Evolutionary conservation across 805 yeast genomes (phyloP).

Genomic region (Kockiozyma suomiensis): DNA sequence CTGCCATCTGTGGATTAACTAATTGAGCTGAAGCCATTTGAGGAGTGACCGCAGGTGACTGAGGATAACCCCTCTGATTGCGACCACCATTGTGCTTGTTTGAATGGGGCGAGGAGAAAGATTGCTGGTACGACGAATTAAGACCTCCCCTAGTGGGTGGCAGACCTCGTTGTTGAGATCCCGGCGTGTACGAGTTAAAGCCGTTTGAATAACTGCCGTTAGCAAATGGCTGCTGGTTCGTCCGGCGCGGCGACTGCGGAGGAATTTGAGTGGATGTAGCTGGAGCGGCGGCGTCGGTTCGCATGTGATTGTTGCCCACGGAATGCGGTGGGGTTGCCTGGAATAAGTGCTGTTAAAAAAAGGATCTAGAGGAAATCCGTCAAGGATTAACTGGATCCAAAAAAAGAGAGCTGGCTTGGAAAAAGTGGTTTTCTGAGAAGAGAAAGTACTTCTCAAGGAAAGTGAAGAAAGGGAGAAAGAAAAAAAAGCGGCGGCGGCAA

Average conservation of each 20-base stretch:
- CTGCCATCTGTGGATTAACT: conserved; percentile 12
- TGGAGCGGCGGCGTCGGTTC: conserved; percentile 29
- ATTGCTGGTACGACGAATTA: conserved; percentile 9
- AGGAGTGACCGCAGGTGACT: conserved; percentile 29
- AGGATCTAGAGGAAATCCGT: conserved; percentile 16
- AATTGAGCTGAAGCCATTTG: conserved; percentile 29
- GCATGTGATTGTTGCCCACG: conserved; percentile 33
- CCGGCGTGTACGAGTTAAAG: conserved; percentile 5
- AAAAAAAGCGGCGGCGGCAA: conserved; percentile 24
- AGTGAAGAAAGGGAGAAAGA: conserved; percentile 14
- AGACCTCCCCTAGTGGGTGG: conserved; percentile 19
- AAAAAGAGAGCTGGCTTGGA: conserved; percentile 6
- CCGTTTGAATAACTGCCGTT: conserved; percentile 8
- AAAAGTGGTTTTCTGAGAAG: conserved; percentile 10
- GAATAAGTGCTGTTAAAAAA: conserved; percentile 6
- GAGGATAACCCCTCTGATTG: conserved; percentile 13
- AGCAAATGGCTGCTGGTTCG: conserved; percentile 18
- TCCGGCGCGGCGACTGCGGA: conserved; percentile 31
- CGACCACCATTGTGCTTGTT: conserved; percentile 27
- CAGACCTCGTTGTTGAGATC: conserved; percentile 25
- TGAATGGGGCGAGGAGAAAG: neutral
- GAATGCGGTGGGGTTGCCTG: conserved; percentile 17
- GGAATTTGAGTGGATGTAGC: conserved; percentile 22
- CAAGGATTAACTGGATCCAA: conserved; percentile 7
- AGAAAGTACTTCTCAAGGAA: conserved; percentile 26